Evolutionary conservation across 768 basidiomycete species (phyloP).

Genomic region (Boletus patriciae): DNA sequence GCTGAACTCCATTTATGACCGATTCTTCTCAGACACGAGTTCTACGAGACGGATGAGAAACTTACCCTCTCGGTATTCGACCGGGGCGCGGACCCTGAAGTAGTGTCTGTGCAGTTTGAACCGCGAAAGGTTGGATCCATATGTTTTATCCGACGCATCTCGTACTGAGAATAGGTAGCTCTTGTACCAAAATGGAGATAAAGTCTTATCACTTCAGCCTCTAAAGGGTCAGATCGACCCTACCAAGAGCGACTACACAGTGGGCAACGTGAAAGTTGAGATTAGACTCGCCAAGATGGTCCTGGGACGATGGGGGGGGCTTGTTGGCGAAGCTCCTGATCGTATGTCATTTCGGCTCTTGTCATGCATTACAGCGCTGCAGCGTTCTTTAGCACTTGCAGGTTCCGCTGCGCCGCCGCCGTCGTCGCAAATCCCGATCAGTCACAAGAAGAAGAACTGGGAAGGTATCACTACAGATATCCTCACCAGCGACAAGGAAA

Average conservation of each 20-base stretch:
- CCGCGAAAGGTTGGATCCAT: constrained; percentile 57
- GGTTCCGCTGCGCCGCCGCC: constrained; percentile 36
- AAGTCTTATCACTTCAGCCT: constrained; percentile 70
- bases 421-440: constrained; percentile 33
- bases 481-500: constrained; percentile 67
- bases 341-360: constrained; percentile 44
- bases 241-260: constrained; percentile 56
- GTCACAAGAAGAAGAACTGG: constrained; percentile 77
- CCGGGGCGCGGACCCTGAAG: constrained; percentile 64
- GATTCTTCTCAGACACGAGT: constrained; percentile 62
- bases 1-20: neutral
- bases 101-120: constrained; percentile 62
- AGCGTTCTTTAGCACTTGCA: constrained; percentile 15
- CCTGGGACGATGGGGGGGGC: constrained; percentile 68
- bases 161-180: constrained; percentile 13
- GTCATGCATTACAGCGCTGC: neutral
- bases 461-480: constrained; percentile 74
- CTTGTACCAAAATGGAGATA: constrained; percentile 65
- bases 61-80: constrained; percentile 77
- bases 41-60: constrained; percentile 81
- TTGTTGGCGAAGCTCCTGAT: constrained; percentile 76
- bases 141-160: neutral
- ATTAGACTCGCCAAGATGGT: constrained; percentile 69
- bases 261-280: constrained; percentile 89
- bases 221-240: constrained; percentile 80